These are phyloP conservation scores for Podaxis carcinomalis DNA, from an alignment of 768 basidiomycete species.

Conservation along the genomic window DNA sequence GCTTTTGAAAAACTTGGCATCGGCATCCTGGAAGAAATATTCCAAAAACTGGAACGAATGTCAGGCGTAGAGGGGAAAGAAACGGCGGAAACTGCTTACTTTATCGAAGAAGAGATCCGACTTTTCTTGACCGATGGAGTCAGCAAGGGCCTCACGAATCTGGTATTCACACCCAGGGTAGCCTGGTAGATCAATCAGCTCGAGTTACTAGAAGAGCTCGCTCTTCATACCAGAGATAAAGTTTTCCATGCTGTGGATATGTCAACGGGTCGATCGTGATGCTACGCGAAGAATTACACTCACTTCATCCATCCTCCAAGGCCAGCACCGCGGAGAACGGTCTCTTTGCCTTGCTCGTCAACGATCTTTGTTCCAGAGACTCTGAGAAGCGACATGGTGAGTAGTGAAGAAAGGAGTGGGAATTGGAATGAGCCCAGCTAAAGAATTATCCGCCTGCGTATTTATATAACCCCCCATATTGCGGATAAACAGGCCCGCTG, in stretches of 20 bases:
- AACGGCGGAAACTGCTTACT: slow-evolving; percentile 26
- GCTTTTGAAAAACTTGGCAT: slow-evolving; percentile 71
- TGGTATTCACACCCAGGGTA: slow-evolving; percentile 82
- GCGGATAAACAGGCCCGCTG: neutral
- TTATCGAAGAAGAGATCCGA: slow-evolving; percentile 80
- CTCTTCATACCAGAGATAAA: slow-evolving; percentile 53
- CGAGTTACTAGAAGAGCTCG: neutral
- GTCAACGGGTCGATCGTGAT: neutral
- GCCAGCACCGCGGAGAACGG: slow-evolving; percentile 67
- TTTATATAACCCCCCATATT: neutral
- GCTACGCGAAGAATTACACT: slow-evolving; percentile 21
- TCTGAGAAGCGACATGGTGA: slow-evolving; percentile 45
- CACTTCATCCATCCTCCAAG: slow-evolving; percentile 83
- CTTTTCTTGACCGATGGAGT: slow-evolving; percentile 62
- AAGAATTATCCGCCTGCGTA: neutral
- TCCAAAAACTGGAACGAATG: slow-evolving; percentile 56
- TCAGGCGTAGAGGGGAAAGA: neutral
- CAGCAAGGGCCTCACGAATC: slow-evolving; percentile 62
- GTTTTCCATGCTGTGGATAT: slow-evolving; percentile 61
- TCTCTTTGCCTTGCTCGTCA: slow-evolving; percentile 48
- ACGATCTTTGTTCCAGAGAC: slow-evolving; percentile 59
- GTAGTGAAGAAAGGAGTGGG: neutral
- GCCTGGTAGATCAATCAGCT: slow-evolving; percentile 27
- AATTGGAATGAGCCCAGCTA: neutral
- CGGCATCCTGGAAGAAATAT: slow-evolving; percentile 74